Percentiles rank a stretch among this genome's conserved stretches.
Conservation (phyloP, 2,329 filamentous ascomycete species). For the Pestalotiopsis sp. region DNA sequence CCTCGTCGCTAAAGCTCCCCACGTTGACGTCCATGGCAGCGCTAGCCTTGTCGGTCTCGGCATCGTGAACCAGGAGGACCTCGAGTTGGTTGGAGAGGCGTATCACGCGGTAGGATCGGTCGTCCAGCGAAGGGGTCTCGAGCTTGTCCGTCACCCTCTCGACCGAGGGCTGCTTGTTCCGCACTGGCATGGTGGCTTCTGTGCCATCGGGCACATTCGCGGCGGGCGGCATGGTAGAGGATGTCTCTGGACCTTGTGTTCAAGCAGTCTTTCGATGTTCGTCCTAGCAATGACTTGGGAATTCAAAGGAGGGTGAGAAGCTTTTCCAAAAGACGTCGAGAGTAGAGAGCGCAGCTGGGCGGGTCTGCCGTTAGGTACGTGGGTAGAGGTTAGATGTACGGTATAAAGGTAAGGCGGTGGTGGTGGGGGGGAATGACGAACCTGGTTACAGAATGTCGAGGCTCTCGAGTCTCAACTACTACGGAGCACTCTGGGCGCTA, state of each 20-base stretch:
- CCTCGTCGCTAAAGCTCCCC: slow-evolving; percentile 89
- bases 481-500: background rate
- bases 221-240: slow-evolving; percentile 13
- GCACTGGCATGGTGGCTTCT: slow-evolving; percentile 26
- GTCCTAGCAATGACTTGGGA: background rate
- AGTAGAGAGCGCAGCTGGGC: background rate
- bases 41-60: slow-evolving; percentile 94
- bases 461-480: background rate
- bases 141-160: slow-evolving; percentile 36
- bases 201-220: slow-evolving; percentile 24
- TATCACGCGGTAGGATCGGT: slow-evolving; percentile 86
- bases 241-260: background rate
- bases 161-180: slow-evolving; percentile 33
- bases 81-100: slow-evolving; percentile 85
- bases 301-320: background rate
- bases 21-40: slow-evolving; percentile 63
- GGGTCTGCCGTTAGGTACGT: background rate
- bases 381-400: background rate
- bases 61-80: slow-evolving; percentile 89
- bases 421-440: slow-evolving; percentile 1
- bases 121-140: slow-evolving; percentile 56
- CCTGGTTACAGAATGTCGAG: background rate
- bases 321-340: background rate
- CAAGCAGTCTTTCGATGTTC: background rate
- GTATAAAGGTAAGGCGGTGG: background rate